These are phyloP conservation scores for Sedum album DNA, from an alignment of 164 flowering plant genomes.

Conservation along the genomic window DNA sequence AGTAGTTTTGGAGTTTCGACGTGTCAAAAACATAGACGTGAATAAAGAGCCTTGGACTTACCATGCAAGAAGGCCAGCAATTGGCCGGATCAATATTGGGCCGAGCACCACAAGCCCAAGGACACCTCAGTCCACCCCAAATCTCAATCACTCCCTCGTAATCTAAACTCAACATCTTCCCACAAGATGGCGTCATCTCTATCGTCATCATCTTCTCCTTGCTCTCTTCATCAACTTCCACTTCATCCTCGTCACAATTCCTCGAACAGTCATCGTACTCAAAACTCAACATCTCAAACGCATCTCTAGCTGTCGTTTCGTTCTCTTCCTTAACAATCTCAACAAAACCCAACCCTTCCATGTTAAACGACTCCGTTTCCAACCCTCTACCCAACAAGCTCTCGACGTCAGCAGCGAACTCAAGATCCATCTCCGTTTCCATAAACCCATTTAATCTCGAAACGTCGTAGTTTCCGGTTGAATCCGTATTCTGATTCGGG, in stretches of 20 bases:
- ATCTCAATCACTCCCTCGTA: constrained; percentile 58
- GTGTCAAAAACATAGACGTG: background rate
- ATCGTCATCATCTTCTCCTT: constrained; percentile 3
- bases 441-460: constrained; percentile 32
- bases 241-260: constrained; percentile 36
- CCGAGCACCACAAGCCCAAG: constrained; percentile 66
- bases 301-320: constrained; percentile 25
- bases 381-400: constrained; percentile 59
- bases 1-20: too few species aligned
- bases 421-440: constrained; percentile 69
- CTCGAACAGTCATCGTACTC: constrained; percentile 35
- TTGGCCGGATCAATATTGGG: constrained; percentile 50
- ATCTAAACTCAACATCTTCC: constrained; percentile 39
- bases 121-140: constrained; percentile 65
- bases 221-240: constrained; percentile 2
- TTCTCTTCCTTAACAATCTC: constrained; percentile 25
- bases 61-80: constrained; percentile 55
- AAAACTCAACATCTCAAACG: constrained; percentile 43
- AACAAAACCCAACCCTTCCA: constrained; percentile 60
- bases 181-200: background rate
- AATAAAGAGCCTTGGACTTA: constrained; percentile 15
- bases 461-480: constrained; percentile 4
- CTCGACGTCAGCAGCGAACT: constrained; percentile 84
- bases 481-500: background rate
- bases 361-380: constrained; percentile 51